Conservation (phyloP, 768 basidiomycete species). For the Tylopilus cervinicoccineus region DNA sequence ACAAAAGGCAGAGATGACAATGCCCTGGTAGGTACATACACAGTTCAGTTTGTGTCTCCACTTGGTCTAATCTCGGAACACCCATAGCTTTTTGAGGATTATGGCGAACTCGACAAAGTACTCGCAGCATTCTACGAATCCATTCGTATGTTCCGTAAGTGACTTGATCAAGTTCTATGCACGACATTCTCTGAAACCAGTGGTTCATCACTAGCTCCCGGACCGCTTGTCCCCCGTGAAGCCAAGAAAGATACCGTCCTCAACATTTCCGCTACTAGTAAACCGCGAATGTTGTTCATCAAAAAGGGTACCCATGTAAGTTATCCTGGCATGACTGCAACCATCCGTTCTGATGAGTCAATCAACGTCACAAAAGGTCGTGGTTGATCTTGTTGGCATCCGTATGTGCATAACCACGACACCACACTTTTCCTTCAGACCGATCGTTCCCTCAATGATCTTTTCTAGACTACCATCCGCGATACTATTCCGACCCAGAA, state of each 20-base stretch:
- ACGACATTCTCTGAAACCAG: neutral
- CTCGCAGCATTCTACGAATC: constrained; percentile 27
- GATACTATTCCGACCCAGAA: constrained; percentile 33
- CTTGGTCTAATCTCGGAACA: neutral
- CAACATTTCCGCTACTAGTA: constrained; percentile 12
- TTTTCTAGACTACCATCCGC: constrained; percentile 32
- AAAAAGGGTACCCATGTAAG: constrained; percentile 21
- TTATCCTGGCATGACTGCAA: too few relatives aligned
- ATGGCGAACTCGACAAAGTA: constrained; percentile 26
- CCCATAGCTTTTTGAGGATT: constrained; percentile 24
- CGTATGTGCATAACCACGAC: constrained; percentile 15
- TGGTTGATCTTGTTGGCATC: constrained; percentile 28
- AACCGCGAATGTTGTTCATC: constrained; percentile 9
- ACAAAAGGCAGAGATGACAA: constrained; percentile 15
- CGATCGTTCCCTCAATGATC: neutral
- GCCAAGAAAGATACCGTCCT: constrained; percentile 23
- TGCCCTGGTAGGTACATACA: constrained; percentile 12
- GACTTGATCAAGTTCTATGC: neutral
- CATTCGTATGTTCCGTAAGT: constrained; percentile 29
- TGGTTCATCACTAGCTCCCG: constrained; percentile 27
- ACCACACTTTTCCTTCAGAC: neutral
- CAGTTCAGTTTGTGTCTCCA: neutral
- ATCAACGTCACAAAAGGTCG: constrained; percentile 5
- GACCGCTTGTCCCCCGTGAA: constrained; percentile 24
- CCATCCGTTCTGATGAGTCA: neutral